phyloP scores from a whole-genome alignment of 768 basidiomycete genomes.

The Suillus subluteus region DNA sequence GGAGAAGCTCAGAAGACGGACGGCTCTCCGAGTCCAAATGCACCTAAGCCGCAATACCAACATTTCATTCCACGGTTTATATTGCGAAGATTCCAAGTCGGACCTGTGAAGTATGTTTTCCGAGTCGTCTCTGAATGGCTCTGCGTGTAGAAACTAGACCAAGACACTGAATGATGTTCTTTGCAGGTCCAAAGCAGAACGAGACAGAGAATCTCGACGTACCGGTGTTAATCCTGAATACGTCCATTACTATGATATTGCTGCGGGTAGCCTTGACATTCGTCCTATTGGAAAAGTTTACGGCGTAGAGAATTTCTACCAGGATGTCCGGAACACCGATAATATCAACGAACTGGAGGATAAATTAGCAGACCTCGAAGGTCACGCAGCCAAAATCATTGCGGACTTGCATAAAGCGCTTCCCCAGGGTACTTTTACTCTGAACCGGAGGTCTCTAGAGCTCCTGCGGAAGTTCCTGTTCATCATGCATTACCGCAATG shows the following conservation, averaged over 20 bases:
- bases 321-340: slow-evolving; percentile 21
- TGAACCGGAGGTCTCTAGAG: not conserved
- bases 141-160: not conserved
- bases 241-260: not conserved
- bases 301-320: slow-evolving; percentile 29
- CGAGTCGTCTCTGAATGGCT: not conserved
- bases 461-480: not conserved
- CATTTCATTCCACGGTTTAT: slow-evolving; percentile 19
- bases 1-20: not conserved
- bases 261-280: not conserved
- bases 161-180: not conserved
- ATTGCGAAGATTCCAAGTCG: slow-evolving; percentile 16
- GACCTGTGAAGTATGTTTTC: slow-evolving; percentile 9
- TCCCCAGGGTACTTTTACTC: not conserved
- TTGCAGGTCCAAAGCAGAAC: slow-evolving; percentile 16
- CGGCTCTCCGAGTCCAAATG: too few relatives aligned
- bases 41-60: too few relatives aligned
- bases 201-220: not conserved
- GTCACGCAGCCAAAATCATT: slow-evolving; percentile 30
- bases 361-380: slow-evolving; percentile 34
- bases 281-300: slow-evolving; percentile 12
- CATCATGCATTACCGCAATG: not conserved
- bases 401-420: not conserved
- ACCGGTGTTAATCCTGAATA: not conserved
- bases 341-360: slow-evolving; percentile 34